Base-by-base conservation (phyloP, 768 basidiomycete species). In the Ramaria sp. region DNA sequence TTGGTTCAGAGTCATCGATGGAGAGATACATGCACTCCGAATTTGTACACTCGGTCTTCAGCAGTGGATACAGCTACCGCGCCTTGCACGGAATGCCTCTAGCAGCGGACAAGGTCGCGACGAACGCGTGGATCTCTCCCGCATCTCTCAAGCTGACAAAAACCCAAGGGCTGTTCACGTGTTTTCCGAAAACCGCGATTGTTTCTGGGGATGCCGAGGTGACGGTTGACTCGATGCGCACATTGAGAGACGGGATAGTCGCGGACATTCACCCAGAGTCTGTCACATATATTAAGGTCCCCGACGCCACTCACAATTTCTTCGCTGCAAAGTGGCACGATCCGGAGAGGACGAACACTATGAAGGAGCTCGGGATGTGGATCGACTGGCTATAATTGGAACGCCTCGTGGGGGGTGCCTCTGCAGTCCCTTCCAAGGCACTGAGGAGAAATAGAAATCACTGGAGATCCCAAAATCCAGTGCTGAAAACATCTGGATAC, bases 81-180 rank as follows among this genome's bases (percentile, higher is more conserved):
- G 73, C 79, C 0, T 78, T 80, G 58, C 58, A 74, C 7, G 78
- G 80, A 1, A 72, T 76, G 0, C 74, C 78, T 53, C 78, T n/a
- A n/a, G n/a, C 76, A 9, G 59, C 70, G 2, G 75, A 69, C 4
- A 73, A 72, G 19, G 76, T 74, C 15, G 71, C 71, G 12, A 65
- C 67, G 17, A 82, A 78, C 61, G 69, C 71, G 30, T 84, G 82
- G 59, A 72, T 86, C 38, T 86, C 83, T 0, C 83, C 84, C 3
- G 78, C 76, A 7, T 81, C 78, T 17, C 12, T n/a, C 39, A 41
- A 41, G 7, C 3, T 41, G 7, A 34, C 20, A 3, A 20, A 24
- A 34, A 19, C 37, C 7, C 4, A 20, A 19, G 53, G 53, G 42
- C 27, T 27, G 27, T 70, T 66, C 54, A 15, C n/a, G 42, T 55